Evolutionary conservation across 192 early-diverging fungal genomes (phyloP).

Genomic region (Coemansia biformis): DNA sequence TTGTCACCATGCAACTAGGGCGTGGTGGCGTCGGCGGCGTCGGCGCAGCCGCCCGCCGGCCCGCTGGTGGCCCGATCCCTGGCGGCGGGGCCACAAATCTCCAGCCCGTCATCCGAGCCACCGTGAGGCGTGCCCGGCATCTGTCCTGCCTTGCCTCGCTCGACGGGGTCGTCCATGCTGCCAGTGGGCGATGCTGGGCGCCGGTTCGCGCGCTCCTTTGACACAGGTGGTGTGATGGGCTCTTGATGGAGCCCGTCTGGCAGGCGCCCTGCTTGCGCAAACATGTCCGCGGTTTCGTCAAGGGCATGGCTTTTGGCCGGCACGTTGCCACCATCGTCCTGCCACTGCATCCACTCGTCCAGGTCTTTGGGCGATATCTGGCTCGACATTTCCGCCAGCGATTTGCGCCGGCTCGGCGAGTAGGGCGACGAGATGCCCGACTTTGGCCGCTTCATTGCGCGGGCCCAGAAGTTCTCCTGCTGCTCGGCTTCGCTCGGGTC

Average conservation of each 20-base stretch:
- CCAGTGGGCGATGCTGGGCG: too few relatives aligned
- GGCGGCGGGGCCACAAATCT: too few relatives aligned
- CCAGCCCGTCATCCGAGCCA: too few relatives aligned
- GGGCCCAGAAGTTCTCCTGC: slow-evolving; percentile 43
- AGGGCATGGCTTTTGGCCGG: neutral
- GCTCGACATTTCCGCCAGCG: slow-evolving; percentile 37
- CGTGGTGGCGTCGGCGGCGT: too few relatives aligned
- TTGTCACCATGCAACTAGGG: too few relatives aligned
- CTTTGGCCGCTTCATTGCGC: slow-evolving; percentile 42
- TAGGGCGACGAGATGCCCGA: slow-evolving; percentile 40
- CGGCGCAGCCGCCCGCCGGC: too few relatives aligned
- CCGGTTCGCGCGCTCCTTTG: slow-evolving; percentile 4
- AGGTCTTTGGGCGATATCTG: slow-evolving; percentile 40
- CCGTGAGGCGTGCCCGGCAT: too few relatives aligned
- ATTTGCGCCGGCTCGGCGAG: slow-evolving; percentile 39
- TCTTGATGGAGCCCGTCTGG: slow-evolving; percentile 1
- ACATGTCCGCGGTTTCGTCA: neutral
- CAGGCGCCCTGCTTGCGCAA: neutral
- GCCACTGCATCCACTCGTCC: slow-evolving; percentile 50
- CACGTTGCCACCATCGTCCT: slow-evolving; percentile 8
- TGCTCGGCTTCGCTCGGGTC: slow-evolving; percentile 29
- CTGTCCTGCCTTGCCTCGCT: neutral
- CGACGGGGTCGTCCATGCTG: neutral
- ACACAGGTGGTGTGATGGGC: slow-evolving; percentile 20
- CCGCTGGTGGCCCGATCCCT: too few relatives aligned